phyloP scores from a whole-genome alignment of 1,139 yeast genomes.

The Tardiomyces blankii region DNA sequence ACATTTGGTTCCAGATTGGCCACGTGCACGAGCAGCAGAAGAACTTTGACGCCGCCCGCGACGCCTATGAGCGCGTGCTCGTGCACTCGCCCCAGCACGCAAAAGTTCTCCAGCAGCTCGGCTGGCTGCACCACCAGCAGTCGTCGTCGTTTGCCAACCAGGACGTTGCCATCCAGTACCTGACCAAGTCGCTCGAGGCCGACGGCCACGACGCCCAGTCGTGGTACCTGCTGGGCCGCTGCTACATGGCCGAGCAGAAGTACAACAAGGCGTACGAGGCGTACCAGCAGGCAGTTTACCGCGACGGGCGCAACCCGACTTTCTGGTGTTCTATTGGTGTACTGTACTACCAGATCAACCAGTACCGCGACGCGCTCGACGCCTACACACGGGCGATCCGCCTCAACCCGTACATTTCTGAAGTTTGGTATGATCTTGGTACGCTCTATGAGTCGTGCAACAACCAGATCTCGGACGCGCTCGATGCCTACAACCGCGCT shows the following conservation, averaged over 20 bases:
- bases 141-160: conserved; percentile 63
- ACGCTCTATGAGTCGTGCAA: conserved; percentile 94
- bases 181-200: conserved; percentile 78
- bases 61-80: conserved; percentile 88
- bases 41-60: conserved; percentile 84
- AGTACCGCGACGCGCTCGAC: conserved; percentile 92
- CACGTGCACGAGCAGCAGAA: conserved; percentile 90
- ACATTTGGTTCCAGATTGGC: conserved; percentile 97
- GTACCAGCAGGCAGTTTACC: conserved; percentile 95
- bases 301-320: conserved; percentile 93
- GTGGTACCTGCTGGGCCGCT: conserved; percentile 94
- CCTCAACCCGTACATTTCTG: conserved; percentile 88
- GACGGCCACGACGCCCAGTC: conserved; percentile 90
- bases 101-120: conserved; percentile 89
- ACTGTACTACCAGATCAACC: conserved; percentile 87
- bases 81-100: conserved; percentile 90
- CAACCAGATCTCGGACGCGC: conserved; percentile 87
- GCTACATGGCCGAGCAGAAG: conserved; percentile 92
- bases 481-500: conserved; percentile 95
- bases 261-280: conserved; percentile 96
- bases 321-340: conserved; percentile 99
- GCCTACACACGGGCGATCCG: conserved; percentile 96
- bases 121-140: conserved; percentile 89
- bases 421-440: conserved; percentile 98
- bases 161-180: conserved; percentile 68